Percentiles rank a stretch among this genome's conserved stretches.
These are phyloP conservation scores for Cyathus striatus DNA, from an alignment of 768 basidiomycete species.

Conservation along the genomic window DNA sequence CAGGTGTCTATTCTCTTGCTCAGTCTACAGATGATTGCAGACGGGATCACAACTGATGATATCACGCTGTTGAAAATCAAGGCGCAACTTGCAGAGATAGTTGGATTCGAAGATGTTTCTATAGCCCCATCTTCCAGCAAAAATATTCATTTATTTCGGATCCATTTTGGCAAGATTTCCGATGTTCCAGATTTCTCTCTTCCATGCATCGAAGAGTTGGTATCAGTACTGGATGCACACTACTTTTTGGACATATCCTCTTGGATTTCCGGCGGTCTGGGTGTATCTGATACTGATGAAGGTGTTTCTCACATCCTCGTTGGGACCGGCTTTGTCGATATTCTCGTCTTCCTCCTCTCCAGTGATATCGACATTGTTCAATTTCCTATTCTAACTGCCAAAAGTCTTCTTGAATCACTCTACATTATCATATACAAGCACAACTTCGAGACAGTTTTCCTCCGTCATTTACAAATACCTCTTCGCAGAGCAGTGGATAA, in stretches of 20 bases:
- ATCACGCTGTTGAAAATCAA: conserved; percentile 59
- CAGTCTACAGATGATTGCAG: conserved; percentile 61
- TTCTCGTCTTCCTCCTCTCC: conserved; percentile 46
- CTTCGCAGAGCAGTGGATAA: conserved; percentile 50
- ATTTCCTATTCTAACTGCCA: conserved; percentile 52
- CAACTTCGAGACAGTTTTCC: conserved; percentile 52
- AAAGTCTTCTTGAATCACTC: conserved; percentile 58
- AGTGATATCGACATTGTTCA: conserved; percentile 36
- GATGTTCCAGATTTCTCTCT: conserved; percentile 36
- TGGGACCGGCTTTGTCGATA: conserved; percentile 62
- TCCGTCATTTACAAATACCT: conserved; percentile 48
- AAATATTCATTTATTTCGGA: conserved; percentile 44
- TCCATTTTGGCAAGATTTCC: conserved; percentile 47
- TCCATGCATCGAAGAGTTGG: conserved; percentile 56
- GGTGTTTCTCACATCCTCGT: conserved; percentile 40
- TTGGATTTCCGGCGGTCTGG: conserved; percentile 28
- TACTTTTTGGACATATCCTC: conserved; percentile 42
- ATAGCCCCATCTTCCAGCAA: conserved; percentile 38
- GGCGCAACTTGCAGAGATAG: conserved; percentile 36
- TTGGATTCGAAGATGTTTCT: conserved; percentile 53
- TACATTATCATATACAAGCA: conserved; percentile 71
- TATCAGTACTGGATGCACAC: conserved; percentile 55
- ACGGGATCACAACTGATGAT: conserved; percentile 51
- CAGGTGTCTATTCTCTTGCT: conserved; percentile 58
- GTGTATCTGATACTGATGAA: conserved; percentile 32